These are phyloP conservation scores for Ceratocystis eucalypticola DNA, from an alignment of 2,329 filamentous ascomycete genomes.

Conservation along the genomic window DNA sequence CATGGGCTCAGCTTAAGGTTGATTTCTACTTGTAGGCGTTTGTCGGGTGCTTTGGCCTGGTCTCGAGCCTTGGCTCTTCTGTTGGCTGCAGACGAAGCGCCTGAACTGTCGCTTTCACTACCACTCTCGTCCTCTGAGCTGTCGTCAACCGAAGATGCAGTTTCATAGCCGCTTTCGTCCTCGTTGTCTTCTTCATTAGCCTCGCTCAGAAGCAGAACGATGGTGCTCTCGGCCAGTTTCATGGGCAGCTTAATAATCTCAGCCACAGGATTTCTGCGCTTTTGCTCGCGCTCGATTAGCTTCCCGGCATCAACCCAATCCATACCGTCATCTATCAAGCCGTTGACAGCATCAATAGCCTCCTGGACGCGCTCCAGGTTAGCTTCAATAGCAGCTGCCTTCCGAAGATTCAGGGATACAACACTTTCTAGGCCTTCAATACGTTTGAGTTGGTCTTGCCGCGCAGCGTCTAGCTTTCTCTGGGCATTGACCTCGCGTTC, in stretches of 20 bases:
- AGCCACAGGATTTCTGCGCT: slow-evolving; percentile 68
- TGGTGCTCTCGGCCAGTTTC: slow-evolving; percentile 77
- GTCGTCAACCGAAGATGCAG: slow-evolving; percentile 48
- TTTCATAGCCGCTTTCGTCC: slow-evolving; percentile 44
- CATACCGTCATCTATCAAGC: slow-evolving; percentile 85
- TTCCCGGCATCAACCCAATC: slow-evolving; percentile 90
- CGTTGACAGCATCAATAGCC: slow-evolving; percentile 82
- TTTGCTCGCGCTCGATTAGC: slow-evolving; percentile 77
- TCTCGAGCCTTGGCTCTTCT: slow-evolving; percentile 22
- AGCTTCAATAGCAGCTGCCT: slow-evolving; percentile 79
- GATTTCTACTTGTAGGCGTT: slow-evolving; percentile 61
- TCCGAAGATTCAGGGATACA: slow-evolving; percentile 71
- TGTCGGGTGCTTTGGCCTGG: slow-evolving; percentile 33
- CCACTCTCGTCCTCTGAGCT: slow-evolving; percentile 31
- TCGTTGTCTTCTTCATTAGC: slow-evolving; percentile 49
- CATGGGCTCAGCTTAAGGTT: slow-evolving; percentile 71
- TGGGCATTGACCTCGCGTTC: slow-evolving; percentile 73
- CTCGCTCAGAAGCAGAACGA: slow-evolving; percentile 68
- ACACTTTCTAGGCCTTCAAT: slow-evolving; percentile 71
- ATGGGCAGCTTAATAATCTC: slow-evolving; percentile 74
- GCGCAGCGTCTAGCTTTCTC: slow-evolving; percentile 72
- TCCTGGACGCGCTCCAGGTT: slow-evolving; percentile 87
- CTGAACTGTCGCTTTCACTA: slow-evolving; percentile 22
- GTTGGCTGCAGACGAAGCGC: not conserved
- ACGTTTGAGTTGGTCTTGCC: slow-evolving; percentile 68